Evolutionary conservation across 768 basidiomycete species (phyloP), one percentile per base, ranked within the genome.

Genomic region (Lactarius psammicola): DNA sequence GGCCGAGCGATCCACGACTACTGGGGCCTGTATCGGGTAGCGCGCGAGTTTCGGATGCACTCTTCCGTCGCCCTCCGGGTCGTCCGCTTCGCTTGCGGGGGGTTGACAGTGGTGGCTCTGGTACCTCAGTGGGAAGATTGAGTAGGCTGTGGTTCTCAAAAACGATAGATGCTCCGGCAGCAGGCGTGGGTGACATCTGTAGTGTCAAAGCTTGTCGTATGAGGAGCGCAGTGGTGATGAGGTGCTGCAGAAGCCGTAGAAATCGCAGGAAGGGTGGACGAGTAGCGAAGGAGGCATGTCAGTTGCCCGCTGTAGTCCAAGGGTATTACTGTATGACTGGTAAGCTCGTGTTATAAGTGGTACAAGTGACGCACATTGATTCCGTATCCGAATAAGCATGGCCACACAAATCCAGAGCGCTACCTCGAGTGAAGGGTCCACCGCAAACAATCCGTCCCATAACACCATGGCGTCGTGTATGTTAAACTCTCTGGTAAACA

Each of bases 361-460:
- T 1, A 59, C 28, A 13, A 54, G 46, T 30, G 28, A 78, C 92
- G 77, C 70, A 94, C 95, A 76, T 72, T 90, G 83, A 72, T 94
- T 94, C 56, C 97, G 88, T 71, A 98, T 92, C 60, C 97, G 87
- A 62, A 98, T 85, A 20, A 99, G 84, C 95, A 98, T 95, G 1
- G 94, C 92, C 23, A 98, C 87, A 72, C 93, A 95, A 59, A 96
- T 80, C 89, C 92, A 95, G 60, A 88, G 86, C 1, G 89, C 85
- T 42, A 97, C 77, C 59, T 88, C 86, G 33, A 96, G 79, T 0
- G 88, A 81, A 23, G 90, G 84, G 77, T 94, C 92, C 66, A 87
- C 88, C 0, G 96, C 93, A 74, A 99, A 96, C 10, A 98, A 75
- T 0, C 90, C 94, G 75, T 99, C 97, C 97, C 97, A 98, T n/a